Base-by-base conservation (phyloP, 192 early-diverging fungal genomes). In the Coemansia sp. region DNA sequence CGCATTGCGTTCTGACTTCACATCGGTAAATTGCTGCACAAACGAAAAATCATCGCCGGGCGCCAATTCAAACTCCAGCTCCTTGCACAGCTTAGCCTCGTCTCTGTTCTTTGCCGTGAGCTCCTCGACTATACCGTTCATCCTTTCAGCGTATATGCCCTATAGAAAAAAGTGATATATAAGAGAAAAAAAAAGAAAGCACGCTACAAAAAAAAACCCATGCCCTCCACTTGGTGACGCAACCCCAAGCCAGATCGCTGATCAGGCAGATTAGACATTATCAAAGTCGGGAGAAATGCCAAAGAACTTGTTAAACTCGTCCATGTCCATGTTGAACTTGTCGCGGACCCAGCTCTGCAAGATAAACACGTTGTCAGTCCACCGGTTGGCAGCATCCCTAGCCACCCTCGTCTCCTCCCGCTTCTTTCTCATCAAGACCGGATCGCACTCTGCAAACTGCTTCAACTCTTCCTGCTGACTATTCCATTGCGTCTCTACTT, bases 301-400 rank as follows among this genome's bases (percentile, higher is more conserved):
- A 80, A 88, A 88, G 45, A 80, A 66, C 61, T 69, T 70, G 58
- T 83, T 72, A 58, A 94, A 93, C 15, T 83, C 75, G 1, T 53
- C 64, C 14, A 73, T 63, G 11, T 86, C 83, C 18, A 92, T 84
- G 32, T 66, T 76, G 57, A 89, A 88, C 51, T 84, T 88, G 45
- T 87, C 80, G 38, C 76, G 61, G 62, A 84, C 84, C 72, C 90
- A 91, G 5, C 85, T 80, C 66, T 92, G 90, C 16, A 94, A 76
- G n/a, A 78, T 71, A 66, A 90, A 93, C 14, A 93, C 84, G 46
- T 94, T 93, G 23, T 92, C 90, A 74, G 91, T 93, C 91, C 91
- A 93, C 10, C 89, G 80, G 64, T 93, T 93, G 8, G 85, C 89
- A 3, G 87, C 87, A 26, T 86, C 86, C 31, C 83, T 83, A 11